These are phyloP conservation scores for Fraxinus ornus DNA, from an alignment of 305 asterid species.

Conservation along the genomic window DNA sequence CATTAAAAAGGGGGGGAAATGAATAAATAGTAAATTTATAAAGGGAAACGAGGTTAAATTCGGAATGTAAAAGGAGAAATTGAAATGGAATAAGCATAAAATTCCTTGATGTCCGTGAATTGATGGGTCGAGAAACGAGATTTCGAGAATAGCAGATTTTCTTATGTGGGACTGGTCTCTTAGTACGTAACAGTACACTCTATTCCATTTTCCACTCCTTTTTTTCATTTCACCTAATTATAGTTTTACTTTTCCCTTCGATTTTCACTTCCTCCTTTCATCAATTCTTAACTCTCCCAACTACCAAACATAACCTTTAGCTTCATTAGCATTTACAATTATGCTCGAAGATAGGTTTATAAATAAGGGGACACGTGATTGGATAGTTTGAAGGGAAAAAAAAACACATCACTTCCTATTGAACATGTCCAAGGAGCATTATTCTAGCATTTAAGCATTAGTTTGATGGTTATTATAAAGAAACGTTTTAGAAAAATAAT, in stretches of 20 bases:
- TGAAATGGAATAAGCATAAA: conserved; percentile 21
- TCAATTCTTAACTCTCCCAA: neutral
- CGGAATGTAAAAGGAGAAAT: conserved; percentile 29
- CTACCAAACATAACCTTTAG: neutral
- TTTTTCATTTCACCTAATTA: neutral
- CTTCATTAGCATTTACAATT: neutral
- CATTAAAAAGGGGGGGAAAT: conserved; percentile 23
- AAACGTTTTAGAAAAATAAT: too few species aligned
- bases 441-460: too few species aligned
- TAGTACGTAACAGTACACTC: conserved; percentile 32
- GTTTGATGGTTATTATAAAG: too few species aligned
- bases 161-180: conserved; percentile 25
- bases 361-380: too few species aligned
- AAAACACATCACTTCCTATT: too few species aligned
- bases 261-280: neutral
- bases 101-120: conserved; percentile 65
- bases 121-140: conserved; percentile 67
- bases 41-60: conserved; percentile 18
- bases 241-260: neutral
- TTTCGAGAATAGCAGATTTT: conserved; percentile 26
- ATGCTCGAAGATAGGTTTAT: too few species aligned
- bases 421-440: too few species aligned
- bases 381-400: too few species aligned
- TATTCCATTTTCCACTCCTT: conserved; percentile 3
- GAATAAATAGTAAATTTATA: too few species aligned